Evolutionary conservation across 2,329 filamentous ascomycete genomes (phyloP).

Genomic region (Ophiostoma perfectum): DNA sequence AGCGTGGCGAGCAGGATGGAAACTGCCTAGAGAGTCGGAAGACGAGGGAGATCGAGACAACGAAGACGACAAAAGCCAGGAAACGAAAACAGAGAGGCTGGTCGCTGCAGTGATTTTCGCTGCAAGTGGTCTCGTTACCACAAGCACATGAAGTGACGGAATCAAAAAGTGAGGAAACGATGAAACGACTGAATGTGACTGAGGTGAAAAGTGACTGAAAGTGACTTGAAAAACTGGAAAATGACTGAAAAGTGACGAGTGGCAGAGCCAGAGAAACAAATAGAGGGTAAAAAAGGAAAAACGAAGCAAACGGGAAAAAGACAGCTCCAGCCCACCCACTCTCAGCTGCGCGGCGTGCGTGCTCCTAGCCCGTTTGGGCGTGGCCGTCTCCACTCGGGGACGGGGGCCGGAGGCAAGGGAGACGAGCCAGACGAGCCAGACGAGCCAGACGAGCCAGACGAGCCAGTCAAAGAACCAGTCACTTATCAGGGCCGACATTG

Average conservation of each 20-base stretch:
- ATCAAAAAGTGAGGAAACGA: background rate
- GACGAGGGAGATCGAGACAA: background rate
- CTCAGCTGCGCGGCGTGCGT: constrained; percentile 1
- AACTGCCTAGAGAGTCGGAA: background rate
- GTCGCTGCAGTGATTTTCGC: background rate
- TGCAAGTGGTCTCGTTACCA: background rate
- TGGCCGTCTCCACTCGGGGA: constrained; percentile 5
- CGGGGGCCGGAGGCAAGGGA: constrained; percentile 4
- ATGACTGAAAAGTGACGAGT: too few relatives aligned
- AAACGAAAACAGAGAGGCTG: background rate
- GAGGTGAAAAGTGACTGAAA: background rate
- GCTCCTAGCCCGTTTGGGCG: constrained; percentile 1
- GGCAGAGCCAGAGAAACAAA: too few relatives aligned
- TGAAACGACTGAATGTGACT: background rate
- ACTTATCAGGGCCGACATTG: too few relatives aligned
- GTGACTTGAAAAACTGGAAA: background rate
- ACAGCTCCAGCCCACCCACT: too few relatives aligned
- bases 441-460: background rate
- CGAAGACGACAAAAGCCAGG: background rate
- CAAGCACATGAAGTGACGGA: background rate
- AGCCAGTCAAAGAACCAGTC: background rate
- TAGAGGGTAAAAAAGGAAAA: too few relatives aligned
- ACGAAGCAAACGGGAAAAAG: too few relatives aligned
- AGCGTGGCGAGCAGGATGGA: background rate
- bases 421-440: background rate